A percentile compares a stretch with the other conserved stretches of the same genome.
Conservation (phyloP, 164 flowering plant genomes). For the Dillenia turbinata region DNA sequence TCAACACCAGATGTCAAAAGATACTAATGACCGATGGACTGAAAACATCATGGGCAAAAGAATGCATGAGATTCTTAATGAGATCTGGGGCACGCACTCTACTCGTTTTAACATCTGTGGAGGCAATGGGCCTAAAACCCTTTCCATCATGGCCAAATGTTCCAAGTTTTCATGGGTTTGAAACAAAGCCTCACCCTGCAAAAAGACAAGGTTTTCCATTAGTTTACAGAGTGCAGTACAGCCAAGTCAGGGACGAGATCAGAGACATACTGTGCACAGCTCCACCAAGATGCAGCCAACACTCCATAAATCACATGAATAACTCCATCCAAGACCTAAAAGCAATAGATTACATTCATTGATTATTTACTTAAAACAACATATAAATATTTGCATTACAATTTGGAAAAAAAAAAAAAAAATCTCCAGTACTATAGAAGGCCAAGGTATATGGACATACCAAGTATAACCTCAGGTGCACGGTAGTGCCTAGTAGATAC, state of each 20-base stretch:
- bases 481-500: slow-evolving; percentile 86
- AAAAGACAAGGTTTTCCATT: background rate
- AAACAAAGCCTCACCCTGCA: slow-evolving; percentile 78
- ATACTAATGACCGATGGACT: background rate
- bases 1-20: too few relatives aligned
- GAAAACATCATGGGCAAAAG: too few relatives aligned
- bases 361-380: background rate
- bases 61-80: too few relatives aligned
- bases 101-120: slow-evolving; percentile 62
- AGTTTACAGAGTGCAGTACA: background rate
- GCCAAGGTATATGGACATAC: slow-evolving; percentile 17
- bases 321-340: slow-evolving; percentile 81
- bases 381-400: background rate
- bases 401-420: background rate
- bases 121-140: slow-evolving; percentile 67
- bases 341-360: background rate
- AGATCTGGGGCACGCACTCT: slow-evolving; percentile 29
- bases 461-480: slow-evolving; percentile 88
- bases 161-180: slow-evolving; percentile 77
- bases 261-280: slow-evolving; percentile 57
- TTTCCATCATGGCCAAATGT: slow-evolving; percentile 85
- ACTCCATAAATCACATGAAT: slow-evolving; percentile 86
- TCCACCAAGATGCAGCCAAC: slow-evolving; percentile 79
- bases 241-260: background rate
- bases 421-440: background rate